phyloP scores from a whole-genome alignment of 1,284 basidiomycete genomes.

The Apiotrichum sp. region DNA sequence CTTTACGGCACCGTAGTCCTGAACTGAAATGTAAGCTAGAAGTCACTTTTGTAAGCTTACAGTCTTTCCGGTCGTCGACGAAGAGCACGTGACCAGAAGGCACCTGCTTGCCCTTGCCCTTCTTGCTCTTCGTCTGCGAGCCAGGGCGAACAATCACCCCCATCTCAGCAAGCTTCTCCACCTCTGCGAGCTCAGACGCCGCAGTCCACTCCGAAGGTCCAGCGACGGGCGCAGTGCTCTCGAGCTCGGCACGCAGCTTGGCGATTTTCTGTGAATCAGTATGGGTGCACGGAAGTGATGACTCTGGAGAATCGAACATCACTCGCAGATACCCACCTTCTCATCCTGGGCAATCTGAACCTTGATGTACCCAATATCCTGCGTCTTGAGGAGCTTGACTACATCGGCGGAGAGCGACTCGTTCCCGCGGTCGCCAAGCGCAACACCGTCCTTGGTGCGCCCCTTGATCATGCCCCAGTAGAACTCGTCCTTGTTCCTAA shows the following conservation, averaged over 20 bases:
- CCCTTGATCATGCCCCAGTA: conserved; percentile 93
- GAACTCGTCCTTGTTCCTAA: conserved; percentile 98
- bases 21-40: conserved; percentile 16
- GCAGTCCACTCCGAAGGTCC: conserved; percentile 45
- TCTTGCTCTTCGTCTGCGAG: conserved; percentile 23
- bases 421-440: conserved; percentile 78
- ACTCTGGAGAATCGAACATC: no score
- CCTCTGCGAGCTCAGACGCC: conserved; percentile 58
- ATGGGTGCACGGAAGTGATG: no score
- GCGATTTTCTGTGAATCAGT: conserved; percentile 25
- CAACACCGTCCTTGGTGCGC: conserved; percentile 75
- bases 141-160: conserved; percentile 54
- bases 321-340: conserved; percentile 55
- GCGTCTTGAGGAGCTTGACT: conserved; percentile 90
- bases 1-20: conserved; percentile 28
- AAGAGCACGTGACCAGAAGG: conserved; percentile 62
- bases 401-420: conserved; percentile 73
- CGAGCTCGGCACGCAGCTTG: conserved; percentile 30
- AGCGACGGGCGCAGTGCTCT: conserved; percentile 31
- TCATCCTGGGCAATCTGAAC: conserved; percentile 70
- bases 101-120: conserved; percentile 43
- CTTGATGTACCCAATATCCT: conserved; percentile 91
- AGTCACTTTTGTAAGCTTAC: conserved; percentile 43
- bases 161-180: conserved; percentile 60
- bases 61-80: conserved; percentile 62